Evolutionary conservation across 257 asterid genomes (phyloP).

Genomic region (Leptodermis oblonga): DNA sequence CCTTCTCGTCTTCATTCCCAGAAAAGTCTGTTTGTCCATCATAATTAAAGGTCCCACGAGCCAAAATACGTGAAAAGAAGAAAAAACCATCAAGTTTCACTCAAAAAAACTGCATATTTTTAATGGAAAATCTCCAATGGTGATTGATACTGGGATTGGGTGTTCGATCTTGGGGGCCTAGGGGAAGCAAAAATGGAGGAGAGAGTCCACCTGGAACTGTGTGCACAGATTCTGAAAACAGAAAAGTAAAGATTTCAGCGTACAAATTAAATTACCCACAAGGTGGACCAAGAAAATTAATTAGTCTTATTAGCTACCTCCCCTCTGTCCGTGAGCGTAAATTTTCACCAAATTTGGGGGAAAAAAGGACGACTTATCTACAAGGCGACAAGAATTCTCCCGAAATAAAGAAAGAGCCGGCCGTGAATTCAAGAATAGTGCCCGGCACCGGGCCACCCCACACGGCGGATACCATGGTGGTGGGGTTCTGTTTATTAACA

Average conservation of each 20-base stretch:
- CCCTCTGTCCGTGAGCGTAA: neutral
- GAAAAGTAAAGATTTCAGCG: neutral
- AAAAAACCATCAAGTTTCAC: too few relatives aligned
- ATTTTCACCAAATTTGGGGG: neutral
- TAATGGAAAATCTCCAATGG: too few relatives aligned
- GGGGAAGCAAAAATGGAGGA: neutral
- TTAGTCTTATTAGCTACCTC: neutral
- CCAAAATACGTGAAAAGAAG: too few relatives aligned
- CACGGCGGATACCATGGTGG: slow-evolving; percentile 8
- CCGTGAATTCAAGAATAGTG: slow-evolving; percentile 7
- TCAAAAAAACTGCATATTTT: too few relatives aligned
- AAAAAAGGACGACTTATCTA: too few relatives aligned
- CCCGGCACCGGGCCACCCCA: slow-evolving; percentile 10
- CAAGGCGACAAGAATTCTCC: slow-evolving; percentile 21
- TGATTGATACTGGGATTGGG: too few relatives aligned
- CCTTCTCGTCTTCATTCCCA: too few relatives aligned
- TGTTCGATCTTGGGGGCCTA: too few relatives aligned
- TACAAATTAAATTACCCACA: neutral
- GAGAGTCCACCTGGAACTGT: neutral
- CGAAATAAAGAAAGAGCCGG: neutral
- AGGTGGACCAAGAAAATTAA: neutral
- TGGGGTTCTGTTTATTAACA: neutral
- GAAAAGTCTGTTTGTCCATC: too few relatives aligned
- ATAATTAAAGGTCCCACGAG: too few relatives aligned
- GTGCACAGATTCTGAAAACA: neutral